A percentile compares a stretch with the other conserved stretches of the same genome.
These are phyloP conservation scores for Talaromyces islandicus DNA, from an alignment of 2,329 filamentous ascomycete genomes.

Conservation along the genomic window DNA sequence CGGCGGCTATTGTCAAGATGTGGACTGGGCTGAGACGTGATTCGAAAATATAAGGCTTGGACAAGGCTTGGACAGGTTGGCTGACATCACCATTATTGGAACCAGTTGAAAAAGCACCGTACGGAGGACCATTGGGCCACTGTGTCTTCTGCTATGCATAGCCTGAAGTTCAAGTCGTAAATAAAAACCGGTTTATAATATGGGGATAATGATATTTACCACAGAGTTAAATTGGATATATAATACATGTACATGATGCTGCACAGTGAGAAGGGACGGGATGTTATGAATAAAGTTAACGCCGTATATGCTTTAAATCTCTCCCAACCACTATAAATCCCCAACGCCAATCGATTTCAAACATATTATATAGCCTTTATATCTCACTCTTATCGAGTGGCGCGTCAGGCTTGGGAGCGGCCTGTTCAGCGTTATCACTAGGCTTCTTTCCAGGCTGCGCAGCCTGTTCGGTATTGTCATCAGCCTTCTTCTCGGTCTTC, in stretches of 20 bases:
- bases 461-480: background rate
- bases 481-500: background rate
- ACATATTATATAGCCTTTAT: background rate
- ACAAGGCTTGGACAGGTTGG: background rate
- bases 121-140: no score
- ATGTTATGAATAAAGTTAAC: background rate
- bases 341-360: background rate
- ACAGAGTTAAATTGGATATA: background rate
- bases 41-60: conserved; percentile 3
- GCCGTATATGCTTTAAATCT: background rate
- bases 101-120: no score
- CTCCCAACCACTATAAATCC: background rate
- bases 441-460: background rate
- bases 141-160: no score
- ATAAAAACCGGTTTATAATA: background rate
- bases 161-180: background rate
- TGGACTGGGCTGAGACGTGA: conserved; percentile 1
- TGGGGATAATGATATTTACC: background rate
- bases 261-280: conserved; percentile 6
- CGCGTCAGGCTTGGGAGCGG: background rate
- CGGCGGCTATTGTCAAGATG: background rate
- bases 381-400: background rate
- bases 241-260: background rate
- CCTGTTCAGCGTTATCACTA: background rate
- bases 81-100: no score